phyloP scores from a whole-genome alignment of 2,329 filamentous ascomycete species.

The Tolypocladium pustulatum region DNA sequence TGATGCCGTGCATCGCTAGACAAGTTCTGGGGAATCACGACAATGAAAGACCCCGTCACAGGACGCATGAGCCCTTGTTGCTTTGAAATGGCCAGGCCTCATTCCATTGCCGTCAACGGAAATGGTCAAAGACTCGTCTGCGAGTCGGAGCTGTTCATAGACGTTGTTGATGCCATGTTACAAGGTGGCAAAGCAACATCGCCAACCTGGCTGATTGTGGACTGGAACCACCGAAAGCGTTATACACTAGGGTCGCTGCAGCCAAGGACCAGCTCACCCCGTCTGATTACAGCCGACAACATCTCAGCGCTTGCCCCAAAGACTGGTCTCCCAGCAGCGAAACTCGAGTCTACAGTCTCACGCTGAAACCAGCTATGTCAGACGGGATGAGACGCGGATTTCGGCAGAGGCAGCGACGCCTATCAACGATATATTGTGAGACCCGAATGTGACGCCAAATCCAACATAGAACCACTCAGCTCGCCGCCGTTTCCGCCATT shows the following conservation, averaged over 20 bases:
- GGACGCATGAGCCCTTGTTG: background rate
- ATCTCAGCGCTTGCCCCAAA: background rate
- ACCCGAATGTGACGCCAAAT: background rate
- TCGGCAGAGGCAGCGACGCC: background rate
- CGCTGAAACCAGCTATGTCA: background rate
- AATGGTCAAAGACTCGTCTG: background rate
- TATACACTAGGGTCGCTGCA: background rate
- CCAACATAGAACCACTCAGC: background rate
- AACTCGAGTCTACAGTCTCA: background rate
- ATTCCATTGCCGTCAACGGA: background rate
- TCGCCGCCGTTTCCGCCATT: background rate
- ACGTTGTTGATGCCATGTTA: background rate
- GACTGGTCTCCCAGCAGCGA: background rate
- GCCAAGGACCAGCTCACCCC: background rate
- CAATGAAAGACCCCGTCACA: background rate
- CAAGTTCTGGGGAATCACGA: background rate
- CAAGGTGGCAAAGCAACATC: background rate
- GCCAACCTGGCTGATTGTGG: background rate
- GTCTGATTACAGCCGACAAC: background rate
- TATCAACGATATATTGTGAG: background rate
- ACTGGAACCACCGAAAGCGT: background rate
- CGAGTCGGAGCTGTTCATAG: background rate
- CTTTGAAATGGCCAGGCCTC: background rate
- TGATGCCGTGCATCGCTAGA: background rate
- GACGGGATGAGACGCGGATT: background rate